phyloP scores from a whole-genome alignment of 2,329 filamentous ascomycete species.

The Mollisia scopiformis region DNA sequence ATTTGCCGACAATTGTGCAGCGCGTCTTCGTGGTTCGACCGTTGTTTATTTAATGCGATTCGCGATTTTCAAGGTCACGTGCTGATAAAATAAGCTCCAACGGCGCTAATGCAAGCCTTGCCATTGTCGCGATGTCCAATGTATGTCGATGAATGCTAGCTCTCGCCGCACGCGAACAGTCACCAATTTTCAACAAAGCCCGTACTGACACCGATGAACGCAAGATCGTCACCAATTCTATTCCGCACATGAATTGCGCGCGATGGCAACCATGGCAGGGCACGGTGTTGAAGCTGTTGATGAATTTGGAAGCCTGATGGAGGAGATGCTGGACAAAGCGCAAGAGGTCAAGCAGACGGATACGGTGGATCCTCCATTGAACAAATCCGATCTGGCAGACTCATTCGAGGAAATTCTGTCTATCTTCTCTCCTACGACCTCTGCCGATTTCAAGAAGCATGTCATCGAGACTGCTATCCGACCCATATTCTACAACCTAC shows the following conservation, averaged over 20 bases:
- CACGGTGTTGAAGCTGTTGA: slow-evolving; percentile 56
- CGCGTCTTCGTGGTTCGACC: slow-evolving; percentile 5
- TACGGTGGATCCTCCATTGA: slow-evolving; percentile 74
- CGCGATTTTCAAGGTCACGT: slow-evolving; percentile 2
- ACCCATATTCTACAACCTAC: slow-evolving; percentile 75
- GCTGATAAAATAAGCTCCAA: not conserved
- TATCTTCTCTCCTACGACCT: slow-evolving; percentile 35
- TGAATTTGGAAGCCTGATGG: slow-evolving; percentile 56
- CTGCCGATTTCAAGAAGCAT: slow-evolving; percentile 40
- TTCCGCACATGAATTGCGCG: not conserved
- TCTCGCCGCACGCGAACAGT: not conserved
- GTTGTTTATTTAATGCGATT: slow-evolving; percentile 6
- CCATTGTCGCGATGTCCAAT: not conserved
- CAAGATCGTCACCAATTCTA: slow-evolving; percentile 4
- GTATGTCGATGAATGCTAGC: not conserved
- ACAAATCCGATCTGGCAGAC: slow-evolving; percentile 65
- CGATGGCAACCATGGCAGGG: slow-evolving; percentile 49
- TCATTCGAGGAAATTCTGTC: slow-evolving; percentile 48
- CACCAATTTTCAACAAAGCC: not conserved
- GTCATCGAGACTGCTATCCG: slow-evolving; percentile 84
- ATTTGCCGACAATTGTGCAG: slow-evolving; percentile 14
- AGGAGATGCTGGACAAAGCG: slow-evolving; percentile 61
- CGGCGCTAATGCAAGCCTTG: not conserved
- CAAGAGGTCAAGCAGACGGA: slow-evolving; percentile 58
- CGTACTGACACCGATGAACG: not conserved